Evolutionary conservation across 2,329 filamentous ascomycete species (phyloP).

Genomic region (Cladosporium sp.): DNA sequence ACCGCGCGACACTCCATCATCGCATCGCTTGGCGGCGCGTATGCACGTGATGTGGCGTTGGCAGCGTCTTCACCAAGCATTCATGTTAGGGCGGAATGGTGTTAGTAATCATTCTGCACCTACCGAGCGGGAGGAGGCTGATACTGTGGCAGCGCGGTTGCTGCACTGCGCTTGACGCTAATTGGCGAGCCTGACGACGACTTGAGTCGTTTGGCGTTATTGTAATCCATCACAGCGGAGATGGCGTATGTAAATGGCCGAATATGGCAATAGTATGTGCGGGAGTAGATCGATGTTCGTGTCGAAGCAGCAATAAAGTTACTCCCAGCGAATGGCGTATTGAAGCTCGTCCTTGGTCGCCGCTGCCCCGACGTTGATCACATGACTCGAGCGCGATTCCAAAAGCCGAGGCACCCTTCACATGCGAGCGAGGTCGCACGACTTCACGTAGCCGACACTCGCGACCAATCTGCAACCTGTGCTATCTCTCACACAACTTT

Average conservation of each 20-base stretch:
- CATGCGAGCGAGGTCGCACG: conserved; percentile 1
- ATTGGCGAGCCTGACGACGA: conserved; percentile 24
- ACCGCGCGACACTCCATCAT: background rate
- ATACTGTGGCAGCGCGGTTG: conserved; percentile 26
- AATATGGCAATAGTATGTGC: conserved; percentile 2
- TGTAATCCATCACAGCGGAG: background rate
- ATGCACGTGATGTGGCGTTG: conserved; percentile 1
- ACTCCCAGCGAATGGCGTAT: conserved; percentile 1
- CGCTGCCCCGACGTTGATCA: background rate
- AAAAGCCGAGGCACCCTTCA: conserved; percentile 6
- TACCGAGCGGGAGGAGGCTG: conserved; percentile 21
- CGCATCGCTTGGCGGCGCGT: background rate
- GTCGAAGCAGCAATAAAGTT: background rate
- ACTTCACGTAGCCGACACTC: conserved; percentile 7
- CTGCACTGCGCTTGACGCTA: conserved; percentile 13
- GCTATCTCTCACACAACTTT: background rate
- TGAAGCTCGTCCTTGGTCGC: background rate
- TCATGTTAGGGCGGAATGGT: background rate
- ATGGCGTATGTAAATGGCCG: background rate
- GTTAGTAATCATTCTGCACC: conserved; percentile 11
- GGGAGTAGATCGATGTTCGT: background rate
- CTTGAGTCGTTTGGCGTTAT: conserved; percentile 25
- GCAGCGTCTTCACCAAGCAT: background rate
- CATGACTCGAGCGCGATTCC: conserved; percentile 4
- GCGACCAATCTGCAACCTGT: background rate